A percentile compares a stretch with the other conserved stretches of the same genome.
phyloP scores from a whole-genome alignment of 148 eudicot genomes.

The Nepenthes gracilis region DNA sequence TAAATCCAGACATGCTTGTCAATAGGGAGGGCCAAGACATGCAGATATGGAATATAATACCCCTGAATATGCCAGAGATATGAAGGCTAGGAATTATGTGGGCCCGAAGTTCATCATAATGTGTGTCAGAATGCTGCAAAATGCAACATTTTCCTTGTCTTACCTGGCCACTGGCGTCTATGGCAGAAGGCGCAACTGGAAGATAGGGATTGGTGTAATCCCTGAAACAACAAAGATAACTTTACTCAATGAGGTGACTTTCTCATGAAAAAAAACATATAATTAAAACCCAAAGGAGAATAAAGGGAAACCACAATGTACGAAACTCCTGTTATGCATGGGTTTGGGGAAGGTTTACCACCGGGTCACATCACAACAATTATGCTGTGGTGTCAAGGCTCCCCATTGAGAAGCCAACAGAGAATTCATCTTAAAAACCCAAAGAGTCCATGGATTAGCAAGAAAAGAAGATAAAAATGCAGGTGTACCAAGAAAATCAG shows the following conservation, averaged over 20 bases:
- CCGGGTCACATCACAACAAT: too few relatives aligned
- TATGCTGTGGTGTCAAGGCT: too few relatives aligned
- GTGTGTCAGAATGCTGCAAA: background rate
- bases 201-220: conserved; percentile 85
- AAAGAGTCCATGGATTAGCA: background rate
- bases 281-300: background rate
- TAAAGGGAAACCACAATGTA: background rate
- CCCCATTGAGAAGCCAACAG: background rate
- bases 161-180: conserved; percentile 65
- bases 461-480: background rate
- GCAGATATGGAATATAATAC: too few relatives aligned
- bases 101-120: background rate
- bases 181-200: conserved; percentile 73
- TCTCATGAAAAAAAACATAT: conserved; percentile 1
- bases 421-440: background rate
- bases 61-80: too few relatives aligned
- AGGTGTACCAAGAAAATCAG: background rate
- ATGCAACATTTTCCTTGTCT: background rate
- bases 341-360: too few relatives aligned
- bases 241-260: background rate
- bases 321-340: too few relatives aligned
- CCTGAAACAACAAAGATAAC: conserved; percentile 25
- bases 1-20: too few relatives aligned
- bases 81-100: background rate
- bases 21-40: too few relatives aligned